Base-by-base conservation (phyloP, 148 eudicot genomes). In the Arctostaphylos glauca region DNA sequence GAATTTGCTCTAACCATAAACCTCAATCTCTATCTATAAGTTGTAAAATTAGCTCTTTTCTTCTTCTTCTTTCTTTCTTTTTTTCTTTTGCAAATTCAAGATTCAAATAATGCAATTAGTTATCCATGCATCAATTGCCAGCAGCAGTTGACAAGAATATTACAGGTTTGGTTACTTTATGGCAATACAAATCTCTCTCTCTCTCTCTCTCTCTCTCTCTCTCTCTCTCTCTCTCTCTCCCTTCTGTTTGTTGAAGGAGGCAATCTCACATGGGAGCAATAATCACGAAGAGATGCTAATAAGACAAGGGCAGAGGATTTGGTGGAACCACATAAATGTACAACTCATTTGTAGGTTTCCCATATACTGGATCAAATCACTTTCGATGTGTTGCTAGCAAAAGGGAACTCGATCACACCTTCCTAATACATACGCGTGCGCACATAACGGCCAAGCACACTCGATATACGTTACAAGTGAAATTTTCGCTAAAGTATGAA, bases 221-320 rank as follows among this genome's bases (percentile, higher is more conserved):
- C n/a, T 12, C 2, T 23, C 16, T 66, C 18, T 50, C 77, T 62
- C 46, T 58, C 10, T n/a, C 47, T 71, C 38, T 23, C 71, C 83
- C 75, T 53, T 66, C 43, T 60, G 41, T 49, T 19, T 46, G 14
- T 15, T 25, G 19, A 46, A 80, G 87, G 86, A 83, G 83, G 89
- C 91, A 91, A 43, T 55, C 23, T 84, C 93, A 91, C 93, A 89
- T 91, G 93, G 93, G 87, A 89, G 88, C 67, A 71, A 78, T 77
- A 79, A 83, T 87, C 87, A 88, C 71, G 86, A 86, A 82, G 78
- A 80, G 81, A 74, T 76, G 85, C 84, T 25, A 83, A 85, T 84
- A 76, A 87, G 87, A 88, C 87, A 84, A 49, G 81, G 85, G 55
- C 2, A 79, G 80, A 78, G 83, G 81, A 84, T 81, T 50, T 80